Percentiles rank a stretch among this genome's conserved stretches.
phyloP scores from a whole-genome alignment of 768 basidiomycete genomes.

The Russula griseocarnosa region DNA sequence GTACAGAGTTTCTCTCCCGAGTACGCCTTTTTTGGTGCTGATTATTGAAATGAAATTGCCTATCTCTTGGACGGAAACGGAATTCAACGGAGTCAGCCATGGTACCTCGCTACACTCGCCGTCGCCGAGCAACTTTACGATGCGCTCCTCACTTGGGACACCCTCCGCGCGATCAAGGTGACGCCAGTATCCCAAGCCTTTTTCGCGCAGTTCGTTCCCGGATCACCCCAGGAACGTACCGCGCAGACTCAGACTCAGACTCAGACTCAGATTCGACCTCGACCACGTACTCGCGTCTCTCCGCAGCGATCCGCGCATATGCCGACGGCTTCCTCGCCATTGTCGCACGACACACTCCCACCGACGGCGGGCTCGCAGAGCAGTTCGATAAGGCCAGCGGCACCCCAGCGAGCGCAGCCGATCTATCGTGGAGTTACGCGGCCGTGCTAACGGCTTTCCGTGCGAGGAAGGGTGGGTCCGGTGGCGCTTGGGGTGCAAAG shows the following conservation, averaged over 20 bases:
- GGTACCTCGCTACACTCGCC: constrained; percentile 71
- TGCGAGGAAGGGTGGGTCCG: constrained; percentile 38
- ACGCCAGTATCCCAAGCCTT: neutral
- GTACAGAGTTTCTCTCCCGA: neutral
- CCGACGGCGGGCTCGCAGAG: constrained; percentile 55
- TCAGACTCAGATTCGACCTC: neutral
- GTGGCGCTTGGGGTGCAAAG: constrained; percentile 61
- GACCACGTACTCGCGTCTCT: neutral
- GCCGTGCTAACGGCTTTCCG: constrained; percentile 56
- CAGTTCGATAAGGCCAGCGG: constrained; percentile 51
- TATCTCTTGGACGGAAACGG: neutral
- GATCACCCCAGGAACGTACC: neutral
- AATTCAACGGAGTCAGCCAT: constrained; percentile 45
- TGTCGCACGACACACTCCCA: constrained; percentile 57
- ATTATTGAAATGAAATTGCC: neutral
- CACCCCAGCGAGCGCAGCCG: constrained; percentile 46
- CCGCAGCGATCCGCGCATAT: neutral
- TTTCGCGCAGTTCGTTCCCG: neutral
- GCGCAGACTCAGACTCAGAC: constrained; percentile 27
- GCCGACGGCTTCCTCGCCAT: constrained; percentile 33
- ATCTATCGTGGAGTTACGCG: constrained; percentile 75
- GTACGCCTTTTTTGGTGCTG: neutral
- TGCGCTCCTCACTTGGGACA: constrained; percentile 49
- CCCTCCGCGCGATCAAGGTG: neutral
- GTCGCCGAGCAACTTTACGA: constrained; percentile 75